Evolutionary conservation across 192 early-diverging fungal species (phyloP), one percentile per base, ranked within the genome.

Genomic region (Helicostylum pulchrum): DNA sequence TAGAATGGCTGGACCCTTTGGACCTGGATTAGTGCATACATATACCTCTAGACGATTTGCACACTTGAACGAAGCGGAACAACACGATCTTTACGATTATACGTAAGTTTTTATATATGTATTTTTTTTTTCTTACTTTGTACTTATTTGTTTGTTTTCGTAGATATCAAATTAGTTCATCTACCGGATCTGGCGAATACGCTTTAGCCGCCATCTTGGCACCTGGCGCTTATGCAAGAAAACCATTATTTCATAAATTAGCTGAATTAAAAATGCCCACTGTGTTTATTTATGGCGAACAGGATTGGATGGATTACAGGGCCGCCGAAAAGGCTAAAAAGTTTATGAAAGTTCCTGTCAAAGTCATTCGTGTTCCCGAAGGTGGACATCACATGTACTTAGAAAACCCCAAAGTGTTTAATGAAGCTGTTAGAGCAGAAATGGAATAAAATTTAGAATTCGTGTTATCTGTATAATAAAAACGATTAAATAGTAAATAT

Each of bases 241-340:
- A 74, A 21, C 93, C 94, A 44, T 80, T 96, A 17, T 77, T 88
- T 48, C 64, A 85, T 59, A 79, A 90, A 12, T 65, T 94, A 4
- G 64, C 65, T 8, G 62, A 70, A 21, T 67, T 94, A 9, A 70
- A 68, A 17, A 84, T 94, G 85, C 93, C 92, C 7, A 88, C 85
- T 0, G 78, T 80, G 15, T 93, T 94, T 67, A 74, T 77, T n/a
- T 77, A 72, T 56, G 70, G 75, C 11, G 36, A 49, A 15, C 17
- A 70, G 32, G 94, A 96, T 80, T 96, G 94, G 94, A 94, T 96
- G 90, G 92, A 96, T 66, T 86, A 85, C 70, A 73, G 76, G 17
- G 82, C 87, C 20, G 92, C 87, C 48, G 74, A 87, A 44, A 71
- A 82, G 47, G 89, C 83, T 17, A 78, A 71, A n/a, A 73, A 74